phyloP scores from a whole-genome alignment of 2,329 filamentous ascomycete genomes.

The Blumeriella jaapii region DNA sequence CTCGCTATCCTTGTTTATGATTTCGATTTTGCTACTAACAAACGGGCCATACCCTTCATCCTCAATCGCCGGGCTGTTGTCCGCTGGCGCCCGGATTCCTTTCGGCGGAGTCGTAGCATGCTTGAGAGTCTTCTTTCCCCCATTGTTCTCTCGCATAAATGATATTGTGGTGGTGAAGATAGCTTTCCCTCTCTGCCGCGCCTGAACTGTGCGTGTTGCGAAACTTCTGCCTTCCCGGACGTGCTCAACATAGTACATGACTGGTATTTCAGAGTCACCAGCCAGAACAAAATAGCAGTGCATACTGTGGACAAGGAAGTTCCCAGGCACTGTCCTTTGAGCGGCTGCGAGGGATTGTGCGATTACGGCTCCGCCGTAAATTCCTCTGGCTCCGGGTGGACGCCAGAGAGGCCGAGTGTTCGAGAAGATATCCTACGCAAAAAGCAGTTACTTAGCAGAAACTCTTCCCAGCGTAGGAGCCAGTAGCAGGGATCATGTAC shows the following conservation, averaged over 20 bases:
- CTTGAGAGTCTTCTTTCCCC: slow-evolving; percentile 40
- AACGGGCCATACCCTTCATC: slow-evolving; percentile 39
- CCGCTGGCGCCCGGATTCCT: slow-evolving; percentile 30
- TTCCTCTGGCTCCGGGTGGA: slow-evolving; percentile 79
- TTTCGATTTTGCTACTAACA: slow-evolving; percentile 43
- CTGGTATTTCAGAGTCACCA: slow-evolving; percentile 71
- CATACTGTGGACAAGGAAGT: slow-evolving; percentile 87
- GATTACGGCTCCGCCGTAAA: slow-evolving; percentile 89
- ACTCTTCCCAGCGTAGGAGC: too few relatives aligned
- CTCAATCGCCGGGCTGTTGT: slow-evolving; percentile 19
- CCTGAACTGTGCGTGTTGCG: slow-evolving; percentile 90
- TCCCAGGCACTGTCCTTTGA: slow-evolving; percentile 68
- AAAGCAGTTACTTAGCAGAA: slow-evolving; percentile 12
- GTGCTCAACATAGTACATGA: slow-evolving; percentile 89
- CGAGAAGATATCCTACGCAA: slow-evolving; percentile 71
- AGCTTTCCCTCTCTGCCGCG: slow-evolving; percentile 71
- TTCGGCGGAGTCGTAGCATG: slow-evolving; percentile 54
- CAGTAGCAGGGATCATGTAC: slow-evolving; percentile 34
- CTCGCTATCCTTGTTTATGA: slow-evolving; percentile 38
- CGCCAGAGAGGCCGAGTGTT: slow-evolving; percentile 90
- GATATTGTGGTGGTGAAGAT: slow-evolving; percentile 96
- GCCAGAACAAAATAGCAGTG: slow-evolving; percentile 98
- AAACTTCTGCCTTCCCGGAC: slow-evolving; percentile 86
- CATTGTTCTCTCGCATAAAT: slow-evolving; percentile 60
- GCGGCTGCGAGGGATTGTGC: slow-evolving; percentile 83